Evolutionary conservation across 2,329 filamentous ascomycete species (phyloP).

Genomic region (Scedosporium minutisporum): DNA sequence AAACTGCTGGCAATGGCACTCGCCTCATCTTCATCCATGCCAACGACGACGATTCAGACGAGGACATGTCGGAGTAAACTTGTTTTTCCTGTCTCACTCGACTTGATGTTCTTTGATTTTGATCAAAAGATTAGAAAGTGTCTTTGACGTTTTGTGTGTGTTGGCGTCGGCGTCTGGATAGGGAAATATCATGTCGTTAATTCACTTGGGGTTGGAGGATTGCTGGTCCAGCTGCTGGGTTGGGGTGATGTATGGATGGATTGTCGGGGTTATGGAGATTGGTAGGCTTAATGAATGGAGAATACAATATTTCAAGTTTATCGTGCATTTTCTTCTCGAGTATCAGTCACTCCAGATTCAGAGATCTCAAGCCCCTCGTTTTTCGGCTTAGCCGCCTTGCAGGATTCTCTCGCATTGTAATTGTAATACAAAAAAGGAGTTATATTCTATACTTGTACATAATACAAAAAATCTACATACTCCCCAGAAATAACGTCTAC

Average conservation of each 20-base stretch:
- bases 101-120: neutral
- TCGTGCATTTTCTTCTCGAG: neutral
- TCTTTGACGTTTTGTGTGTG: neutral
- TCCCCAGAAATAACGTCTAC: neutral
- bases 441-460: slow-evolving; percentile 1
- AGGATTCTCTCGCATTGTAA: too few species aligned
- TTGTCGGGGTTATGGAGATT: neutral
- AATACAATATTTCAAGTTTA: neutral
- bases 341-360: too few species aligned
- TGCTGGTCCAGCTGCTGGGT: too few species aligned
- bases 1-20: slow-evolving; percentile 62
- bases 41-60: slow-evolving; percentile 32
- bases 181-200: neutral
- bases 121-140: neutral
- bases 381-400: too few species aligned
- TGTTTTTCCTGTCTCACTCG: neutral
- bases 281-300: neutral
- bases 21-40: slow-evolving; percentile 62
- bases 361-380: neutral
- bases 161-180: neutral
- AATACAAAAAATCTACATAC: neutral
- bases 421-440: neutral
- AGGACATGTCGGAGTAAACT: slow-evolving; percentile 35
- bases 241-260: neutral
- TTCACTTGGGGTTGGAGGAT: too few species aligned